phyloP scores from a whole-genome alignment of 2,329 filamentous ascomycete species.

The Penicillium palitans region DNA sequence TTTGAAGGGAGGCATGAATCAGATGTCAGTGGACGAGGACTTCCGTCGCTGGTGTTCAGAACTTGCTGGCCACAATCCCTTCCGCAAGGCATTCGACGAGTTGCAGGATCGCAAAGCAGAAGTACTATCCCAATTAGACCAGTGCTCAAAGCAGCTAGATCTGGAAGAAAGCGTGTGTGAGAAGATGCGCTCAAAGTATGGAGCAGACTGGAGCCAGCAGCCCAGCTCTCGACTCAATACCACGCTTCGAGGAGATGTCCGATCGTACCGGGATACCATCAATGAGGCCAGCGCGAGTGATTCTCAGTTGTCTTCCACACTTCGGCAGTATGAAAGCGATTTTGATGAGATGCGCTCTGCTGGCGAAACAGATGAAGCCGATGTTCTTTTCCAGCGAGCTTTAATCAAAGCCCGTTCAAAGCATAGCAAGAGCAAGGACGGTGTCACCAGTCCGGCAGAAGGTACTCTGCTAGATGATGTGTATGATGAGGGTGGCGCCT shows the following conservation, averaged over 20 bases:
- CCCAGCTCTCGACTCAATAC: slow-evolving; percentile 87
- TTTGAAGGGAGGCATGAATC: slow-evolving; percentile 87
- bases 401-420: slow-evolving; percentile 72
- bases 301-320: slow-evolving; percentile 75
- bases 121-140: slow-evolving; percentile 71
- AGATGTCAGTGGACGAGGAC: slow-evolving; percentile 82
- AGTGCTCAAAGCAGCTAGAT: slow-evolving; percentile 82
- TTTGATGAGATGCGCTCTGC: slow-evolving; percentile 95
- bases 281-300: slow-evolving; percentile 89
- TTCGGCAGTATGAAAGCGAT: slow-evolving; percentile 81
- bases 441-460: slow-evolving; percentile 64
- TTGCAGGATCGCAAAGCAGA: slow-evolving; percentile 75
- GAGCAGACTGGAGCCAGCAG: slow-evolving; percentile 93
- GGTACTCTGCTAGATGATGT: slow-evolving; percentile 87
- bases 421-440: slow-evolving; percentile 59
- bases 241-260: slow-evolving; percentile 81
- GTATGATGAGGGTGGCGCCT: slow-evolving; percentile 76
- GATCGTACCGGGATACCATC: slow-evolving; percentile 82
- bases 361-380: slow-evolving; percentile 80
- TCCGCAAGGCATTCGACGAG: slow-evolving; percentile 74
- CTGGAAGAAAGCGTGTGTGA: slow-evolving; percentile 98
- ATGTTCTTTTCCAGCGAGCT: slow-evolving; percentile 83
- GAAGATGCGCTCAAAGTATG: slow-evolving; percentile 98
- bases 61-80: slow-evolving; percentile 80
- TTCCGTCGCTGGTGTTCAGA: slow-evolving; percentile 94